These are phyloP conservation scores for Pyricularia sp. DNA, from an alignment of 2,329 filamentous ascomycete genomes.

Conservation along the genomic window DNA sequence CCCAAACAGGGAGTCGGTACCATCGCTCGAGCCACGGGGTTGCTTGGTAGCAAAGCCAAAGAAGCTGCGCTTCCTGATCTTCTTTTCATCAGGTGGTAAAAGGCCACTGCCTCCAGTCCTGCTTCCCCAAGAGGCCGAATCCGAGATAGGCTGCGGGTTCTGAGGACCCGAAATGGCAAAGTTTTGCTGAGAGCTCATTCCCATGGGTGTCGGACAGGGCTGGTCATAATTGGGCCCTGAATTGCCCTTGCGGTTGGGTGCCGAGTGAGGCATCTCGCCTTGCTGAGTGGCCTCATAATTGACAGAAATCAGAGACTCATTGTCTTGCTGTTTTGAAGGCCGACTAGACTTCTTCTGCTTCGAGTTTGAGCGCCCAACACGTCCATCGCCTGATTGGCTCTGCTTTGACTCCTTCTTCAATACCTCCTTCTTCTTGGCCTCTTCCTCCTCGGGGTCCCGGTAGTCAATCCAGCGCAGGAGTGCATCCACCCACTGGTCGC, in stretches of 20 bases:
- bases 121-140: slow-evolving; percentile 79
- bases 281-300: slow-evolving; percentile 48
- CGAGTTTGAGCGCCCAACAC: slow-evolving; percentile 3
- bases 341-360: slow-evolving; percentile 33
- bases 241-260: background rate
- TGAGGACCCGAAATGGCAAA: slow-evolving; percentile 74
- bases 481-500: slow-evolving; percentile 88
- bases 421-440: slow-evolving; percentile 21
- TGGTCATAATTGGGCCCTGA: slow-evolving; percentile 14
- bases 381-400: background rate
- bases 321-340: slow-evolving; percentile 20
- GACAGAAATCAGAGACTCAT: slow-evolving; percentile 43
- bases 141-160: slow-evolving; percentile 75
- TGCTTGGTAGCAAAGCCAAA: slow-evolving; percentile 57
- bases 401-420: background rate
- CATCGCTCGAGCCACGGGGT: slow-evolving; percentile 45
- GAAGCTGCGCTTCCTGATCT: slow-evolving; percentile 70
- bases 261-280: slow-evolving; percentile 36
- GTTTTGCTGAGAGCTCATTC: slow-evolving; percentile 29
- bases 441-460: slow-evolving; percentile 50
- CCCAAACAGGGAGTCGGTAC: slow-evolving; percentile 45
- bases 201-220: slow-evolving; percentile 23
- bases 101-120: slow-evolving; percentile 40
- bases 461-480: slow-evolving; percentile 83
- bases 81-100: slow-evolving; percentile 60